A percentile compares a stretch with the other conserved stretches of the same genome.
Evolutionary conservation across 2,329 filamentous ascomycete species (phyloP).

Genomic region (Phoma sp.): DNA sequence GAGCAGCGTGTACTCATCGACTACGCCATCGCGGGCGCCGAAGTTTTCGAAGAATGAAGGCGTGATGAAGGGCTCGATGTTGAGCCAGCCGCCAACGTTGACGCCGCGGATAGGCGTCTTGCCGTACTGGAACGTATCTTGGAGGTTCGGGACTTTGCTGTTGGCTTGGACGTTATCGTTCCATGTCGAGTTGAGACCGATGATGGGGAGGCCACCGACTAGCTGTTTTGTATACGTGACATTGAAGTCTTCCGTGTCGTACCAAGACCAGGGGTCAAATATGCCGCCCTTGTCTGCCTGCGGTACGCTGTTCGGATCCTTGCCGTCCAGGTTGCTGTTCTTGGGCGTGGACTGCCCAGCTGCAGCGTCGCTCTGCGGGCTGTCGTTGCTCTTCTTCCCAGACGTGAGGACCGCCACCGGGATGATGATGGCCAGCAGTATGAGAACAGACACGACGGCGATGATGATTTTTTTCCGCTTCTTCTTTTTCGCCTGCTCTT

Average conservation of each 20-base stretch:
- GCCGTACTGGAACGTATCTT: slow-evolving; percentile 79
- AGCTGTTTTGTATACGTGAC: slow-evolving; percentile 87
- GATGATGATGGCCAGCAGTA: slow-evolving; percentile 55
- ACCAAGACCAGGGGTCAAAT: slow-evolving; percentile 91
- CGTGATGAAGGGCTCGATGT: slow-evolving; percentile 92
- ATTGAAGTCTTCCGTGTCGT: slow-evolving; percentile 89
- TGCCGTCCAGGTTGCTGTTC: slow-evolving; percentile 55
- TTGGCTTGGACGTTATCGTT: slow-evolving; percentile 84
- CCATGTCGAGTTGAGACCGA: slow-evolving; percentile 86
- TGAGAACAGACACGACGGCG: slow-evolving; percentile 45
- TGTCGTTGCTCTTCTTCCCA: slow-evolving; percentile 47
- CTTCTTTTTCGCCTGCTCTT: slow-evolving; percentile 48
- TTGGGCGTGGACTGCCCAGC: slow-evolving; percentile 38
- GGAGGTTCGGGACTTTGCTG: slow-evolving; percentile 76
- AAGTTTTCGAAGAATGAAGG: slow-evolving; percentile 85
- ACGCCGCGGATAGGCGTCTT: slow-evolving; percentile 84
- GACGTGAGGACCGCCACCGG: slow-evolving; percentile 55
- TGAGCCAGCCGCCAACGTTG: slow-evolving; percentile 93
- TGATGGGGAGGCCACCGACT: slow-evolving; percentile 86
- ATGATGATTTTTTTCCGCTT: slow-evolving; percentile 61
- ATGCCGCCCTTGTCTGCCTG: slow-evolving; percentile 73
- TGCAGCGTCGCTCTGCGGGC: slow-evolving; percentile 22
- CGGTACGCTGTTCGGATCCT: slow-evolving; percentile 54
- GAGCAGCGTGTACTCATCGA: slow-evolving; percentile 88
- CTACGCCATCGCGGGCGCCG: slow-evolving; percentile 65